These are phyloP conservation scores for Kurtzmaniella quercitrusa DNA, from an alignment of 1,139 yeast genomes.

Conservation along the genomic window DNA sequence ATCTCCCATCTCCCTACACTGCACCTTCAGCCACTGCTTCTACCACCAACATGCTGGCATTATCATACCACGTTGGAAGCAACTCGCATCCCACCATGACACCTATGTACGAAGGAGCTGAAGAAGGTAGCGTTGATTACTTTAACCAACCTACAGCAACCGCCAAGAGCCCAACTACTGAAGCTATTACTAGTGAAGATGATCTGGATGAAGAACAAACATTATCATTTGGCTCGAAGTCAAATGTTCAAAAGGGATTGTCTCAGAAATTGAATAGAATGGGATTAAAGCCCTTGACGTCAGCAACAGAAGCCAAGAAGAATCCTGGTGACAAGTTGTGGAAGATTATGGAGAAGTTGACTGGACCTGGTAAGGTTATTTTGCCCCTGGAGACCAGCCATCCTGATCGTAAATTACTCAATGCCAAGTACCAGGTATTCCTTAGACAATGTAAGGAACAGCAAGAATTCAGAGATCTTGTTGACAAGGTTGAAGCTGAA, in stretches of 20 bases:
- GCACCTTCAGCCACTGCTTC: constrained; percentile 69
- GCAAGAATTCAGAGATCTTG: constrained; percentile 65
- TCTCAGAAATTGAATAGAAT: constrained; percentile 34
- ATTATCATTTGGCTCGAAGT: constrained; percentile 57
- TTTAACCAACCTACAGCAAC: constrained; percentile 29
- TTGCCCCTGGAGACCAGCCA: constrained; percentile 54
- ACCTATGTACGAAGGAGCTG: constrained; percentile 42
- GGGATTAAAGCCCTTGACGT: constrained; percentile 38
- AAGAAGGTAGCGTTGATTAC: constrained; percentile 42
- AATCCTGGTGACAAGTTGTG: constrained; percentile 61
- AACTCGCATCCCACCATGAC: constrained; percentile 55
- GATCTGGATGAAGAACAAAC: constrained; percentile 41
- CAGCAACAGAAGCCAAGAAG: constrained; percentile 16
- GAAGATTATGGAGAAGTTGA: constrained; percentile 80
- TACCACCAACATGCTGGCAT: constrained; percentile 51
- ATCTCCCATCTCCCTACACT: constrained; percentile 57
- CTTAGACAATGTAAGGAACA: constrained; percentile 84
- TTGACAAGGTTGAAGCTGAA: constrained; percentile 52
- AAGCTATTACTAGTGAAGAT: constrained; percentile 16
- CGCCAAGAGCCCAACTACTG: constrained; percentile 10
- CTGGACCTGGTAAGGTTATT: constrained; percentile 79
- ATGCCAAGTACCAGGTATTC: constrained; percentile 78
- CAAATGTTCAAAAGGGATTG: constrained; percentile 46
- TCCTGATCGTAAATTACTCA: constrained; percentile 67
- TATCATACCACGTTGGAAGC: constrained; percentile 37